phyloP scores from a whole-genome alignment of 2,329 filamentous ascomycete species.

The Cladophialophora yegresii region DNA sequence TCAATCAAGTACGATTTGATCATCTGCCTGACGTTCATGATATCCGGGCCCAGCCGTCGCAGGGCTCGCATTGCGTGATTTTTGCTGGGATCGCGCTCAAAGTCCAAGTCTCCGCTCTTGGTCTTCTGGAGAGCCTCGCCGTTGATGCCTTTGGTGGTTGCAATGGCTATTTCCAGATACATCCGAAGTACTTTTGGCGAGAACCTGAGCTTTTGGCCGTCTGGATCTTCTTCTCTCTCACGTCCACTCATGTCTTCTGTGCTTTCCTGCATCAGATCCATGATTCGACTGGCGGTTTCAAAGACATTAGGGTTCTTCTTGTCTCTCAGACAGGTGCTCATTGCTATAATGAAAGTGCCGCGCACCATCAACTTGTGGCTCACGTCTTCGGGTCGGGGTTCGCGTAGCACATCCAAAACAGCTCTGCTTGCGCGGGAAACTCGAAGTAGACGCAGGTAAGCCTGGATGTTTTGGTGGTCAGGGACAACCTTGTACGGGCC shows the following conservation, averaged over 20 bases:
- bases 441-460: slow-evolving; percentile 68
- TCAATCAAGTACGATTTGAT: slow-evolving; percentile 31
- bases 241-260: slow-evolving; percentile 15
- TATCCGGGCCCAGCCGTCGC: slow-evolving; percentile 23
- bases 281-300: slow-evolving; percentile 62
- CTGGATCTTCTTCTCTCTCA: background rate
- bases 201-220: slow-evolving; percentile 23
- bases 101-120: slow-evolving; percentile 32
- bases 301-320: slow-evolving; percentile 72
- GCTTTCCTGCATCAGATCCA: slow-evolving; percentile 62
- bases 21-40: slow-evolving; percentile 27
- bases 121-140: slow-evolving; percentile 26
- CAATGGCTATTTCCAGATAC: slow-evolving; percentile 35
- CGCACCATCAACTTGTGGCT: slow-evolving; percentile 46
- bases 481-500: slow-evolving; percentile 62
- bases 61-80: slow-evolving; percentile 34
- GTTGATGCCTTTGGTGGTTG: slow-evolving; percentile 33
- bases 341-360: slow-evolving; percentile 68
- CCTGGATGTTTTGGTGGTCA: slow-evolving; percentile 69
- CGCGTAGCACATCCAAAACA: slow-evolving; percentile 60
- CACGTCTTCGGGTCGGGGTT: slow-evolving; percentile 52
- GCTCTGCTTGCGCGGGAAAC: slow-evolving; percentile 65
- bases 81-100: slow-evolving; percentile 33
- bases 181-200: slow-evolving; percentile 34
- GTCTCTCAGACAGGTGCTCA: slow-evolving; percentile 74